Percentiles rank a stretch among this genome's conserved stretches.
These are phyloP conservation scores for Corynespora cassiicola DNA, from an alignment of 2,329 filamentous ascomycete species.

Conservation along the genomic window DNA sequence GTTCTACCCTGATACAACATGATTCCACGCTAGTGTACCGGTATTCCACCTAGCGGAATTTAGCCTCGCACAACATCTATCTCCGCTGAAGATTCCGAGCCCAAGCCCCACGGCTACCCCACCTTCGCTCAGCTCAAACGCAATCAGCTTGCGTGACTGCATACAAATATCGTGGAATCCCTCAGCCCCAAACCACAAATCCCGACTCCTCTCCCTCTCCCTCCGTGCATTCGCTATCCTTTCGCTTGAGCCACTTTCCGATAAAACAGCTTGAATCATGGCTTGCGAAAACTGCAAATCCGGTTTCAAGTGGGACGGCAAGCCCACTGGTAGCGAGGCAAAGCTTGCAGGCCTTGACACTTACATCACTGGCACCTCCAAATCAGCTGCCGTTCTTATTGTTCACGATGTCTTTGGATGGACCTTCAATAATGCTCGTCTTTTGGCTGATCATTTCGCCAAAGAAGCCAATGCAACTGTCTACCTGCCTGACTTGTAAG, in stretches of 20 bases:
- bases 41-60: no score
- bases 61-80: no score
- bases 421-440: slow-evolving; percentile 49
- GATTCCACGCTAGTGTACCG: no score
- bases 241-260: background rate
- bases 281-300: slow-evolving; percentile 42
- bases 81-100: no score
- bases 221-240: background rate
- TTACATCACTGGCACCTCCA: slow-evolving; percentile 47
- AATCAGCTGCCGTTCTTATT: slow-evolving; percentile 49
- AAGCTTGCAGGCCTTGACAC: slow-evolving; percentile 41
- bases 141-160: slow-evolving; percentile 1
- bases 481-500: slow-evolving; percentile 51
- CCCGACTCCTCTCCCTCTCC: background rate
- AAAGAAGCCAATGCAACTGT: slow-evolving; percentile 47
- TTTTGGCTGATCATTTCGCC: slow-evolving; percentile 54
- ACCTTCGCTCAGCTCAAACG: slow-evolving; percentile 3
- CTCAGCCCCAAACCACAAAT: background rate
- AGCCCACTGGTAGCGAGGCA: slow-evolving; percentile 38
- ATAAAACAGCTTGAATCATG: slow-evolving; percentile 22
- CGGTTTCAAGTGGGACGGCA: slow-evolving; percentile 43
- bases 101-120: background rate
- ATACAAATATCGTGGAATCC: no score
- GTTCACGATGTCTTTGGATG: slow-evolving; percentile 52
- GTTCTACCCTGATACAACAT: no score